Conservation (phyloP, 1,284 basidiomycete genomes). For the Earliella scabrosa region DNA sequence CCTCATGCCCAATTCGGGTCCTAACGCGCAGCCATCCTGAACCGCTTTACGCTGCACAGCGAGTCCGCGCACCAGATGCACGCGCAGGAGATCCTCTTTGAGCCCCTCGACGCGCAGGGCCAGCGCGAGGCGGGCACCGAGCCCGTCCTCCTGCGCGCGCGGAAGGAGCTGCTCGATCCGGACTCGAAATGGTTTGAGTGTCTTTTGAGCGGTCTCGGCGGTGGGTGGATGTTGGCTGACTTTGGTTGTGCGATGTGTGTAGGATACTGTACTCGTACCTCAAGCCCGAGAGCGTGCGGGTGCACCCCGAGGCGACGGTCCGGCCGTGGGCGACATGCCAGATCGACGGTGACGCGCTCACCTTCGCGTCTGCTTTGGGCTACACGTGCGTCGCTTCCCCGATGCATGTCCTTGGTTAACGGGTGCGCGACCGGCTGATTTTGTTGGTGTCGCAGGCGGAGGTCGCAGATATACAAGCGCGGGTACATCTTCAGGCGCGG, state of each 20-base stretch:
- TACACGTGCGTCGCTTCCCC: slow-evolving; percentile 55
- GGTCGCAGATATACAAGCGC: slow-evolving; percentile 78
- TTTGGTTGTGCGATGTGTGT: background rate
- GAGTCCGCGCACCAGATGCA: slow-evolving; percentile 75
- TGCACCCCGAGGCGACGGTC: slow-evolving; percentile 82
- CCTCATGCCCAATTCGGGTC: too few species aligned
- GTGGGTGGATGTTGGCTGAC: slow-evolving; percentile 23
- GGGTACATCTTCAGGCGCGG: slow-evolving; percentile 77
- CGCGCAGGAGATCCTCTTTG: slow-evolving; percentile 73
- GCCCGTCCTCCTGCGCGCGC: slow-evolving; percentile 72
- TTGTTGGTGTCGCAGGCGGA: slow-evolving; percentile 47
- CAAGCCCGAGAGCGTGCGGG: slow-evolving; percentile 76
- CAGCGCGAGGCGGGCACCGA: slow-evolving; percentile 64
- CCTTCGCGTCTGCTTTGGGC: slow-evolving; percentile 76
- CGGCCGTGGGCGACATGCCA: slow-evolving; percentile 79
- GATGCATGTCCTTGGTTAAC: background rate
- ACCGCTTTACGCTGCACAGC: slow-evolving; percentile 76
- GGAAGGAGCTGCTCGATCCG: slow-evolving; percentile 66
- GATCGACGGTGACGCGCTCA: slow-evolving; percentile 75
- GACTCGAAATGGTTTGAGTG: slow-evolving; percentile 72
- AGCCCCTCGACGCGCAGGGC: slow-evolving; percentile 66
- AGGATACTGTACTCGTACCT: slow-evolving; percentile 79
- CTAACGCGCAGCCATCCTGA: slow-evolving; percentile 64
- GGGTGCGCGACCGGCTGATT: too few species aligned
- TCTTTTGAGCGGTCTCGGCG: too few species aligned